Base-by-base conservation (phyloP, 1,284 basidiomycete genomes). In the Anthracocystis walkeri region DNA sequence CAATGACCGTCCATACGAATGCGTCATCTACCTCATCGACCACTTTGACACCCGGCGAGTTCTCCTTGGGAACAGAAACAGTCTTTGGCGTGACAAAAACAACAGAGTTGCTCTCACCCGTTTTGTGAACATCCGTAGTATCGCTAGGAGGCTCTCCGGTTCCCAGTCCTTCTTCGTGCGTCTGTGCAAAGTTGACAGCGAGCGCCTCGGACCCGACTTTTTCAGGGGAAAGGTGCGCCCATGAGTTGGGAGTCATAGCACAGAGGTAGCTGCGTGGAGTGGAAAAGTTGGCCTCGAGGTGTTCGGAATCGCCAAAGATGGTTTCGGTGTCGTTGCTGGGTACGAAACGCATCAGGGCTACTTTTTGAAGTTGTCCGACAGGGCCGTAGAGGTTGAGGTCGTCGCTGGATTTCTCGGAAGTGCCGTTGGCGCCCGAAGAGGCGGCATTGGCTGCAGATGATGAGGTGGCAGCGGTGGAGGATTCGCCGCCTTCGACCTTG, bases 331-430 rank as follows among this genome's bases (percentile, higher is more conserved):
- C 69, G 56, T 44, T 65, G 58, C 63, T 65, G 5, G 79, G 75
- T 12, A 75, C 75, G 57, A 93, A 89, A 58, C 93, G 89, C 83
- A 95, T 92, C 50, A 97, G 87, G 0, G 94, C 95, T 65, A 97
- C 92, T 86, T 96, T 94, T 87, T 97, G 95, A 90, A 97, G 93
- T 85, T 97, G 95, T 80, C 93, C 95, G 61, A 97, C 93, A 23
- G 94, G 94, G 2, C 93, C 93, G 21, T 92, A 92, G 18, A 75
- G 76, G 42, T 76, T 77, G 51, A 75, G 57, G 18, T 82, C 80
- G 27, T 82, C 80, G 14, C 48, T 48, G 50, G 59, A 56, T 20
- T 7, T 27, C 11, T 55, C 56, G 27, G 44, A 23, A 5, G 14
- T 38, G 8, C 53, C 65, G n/a, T 67, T 60, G 21, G 54, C 23